phyloP scores from a whole-genome alignment of 768 basidiomycete species.

The Calocera cornea region DNA sequence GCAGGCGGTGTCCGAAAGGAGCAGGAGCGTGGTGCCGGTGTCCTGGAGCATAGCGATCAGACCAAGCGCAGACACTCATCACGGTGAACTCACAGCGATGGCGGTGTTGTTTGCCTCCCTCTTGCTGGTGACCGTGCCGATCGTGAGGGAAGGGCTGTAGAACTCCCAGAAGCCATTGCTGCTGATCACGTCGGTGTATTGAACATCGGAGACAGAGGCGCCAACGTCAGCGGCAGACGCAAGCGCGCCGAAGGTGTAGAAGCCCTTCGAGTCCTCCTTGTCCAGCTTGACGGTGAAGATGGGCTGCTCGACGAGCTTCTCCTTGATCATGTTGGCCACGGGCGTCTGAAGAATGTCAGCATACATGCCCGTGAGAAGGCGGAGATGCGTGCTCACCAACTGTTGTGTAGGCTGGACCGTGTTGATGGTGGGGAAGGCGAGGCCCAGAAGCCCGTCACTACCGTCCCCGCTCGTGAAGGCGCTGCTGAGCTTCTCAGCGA shows the following conservation, averaged over 20 bases:
- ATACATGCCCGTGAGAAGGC: neutral
- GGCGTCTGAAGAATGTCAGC: constrained; percentile 6
- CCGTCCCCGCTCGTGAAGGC: constrained; percentile 4
- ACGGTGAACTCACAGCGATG: constrained; percentile 1
- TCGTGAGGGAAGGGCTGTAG: neutral
- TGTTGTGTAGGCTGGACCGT: neutral
- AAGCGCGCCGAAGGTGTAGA: constrained; percentile 12
- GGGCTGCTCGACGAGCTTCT: constrained; percentile 6
- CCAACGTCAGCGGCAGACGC: neutral
- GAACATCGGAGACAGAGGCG: neutral
- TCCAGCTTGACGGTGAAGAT: constrained; percentile 11
- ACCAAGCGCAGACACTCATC: too few species aligned
- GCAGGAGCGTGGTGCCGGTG: constrained; percentile 3
- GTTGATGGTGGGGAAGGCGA: constrained; percentile 9
- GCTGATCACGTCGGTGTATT: constrained; percentile 1
- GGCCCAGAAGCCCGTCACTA: constrained; percentile 8
- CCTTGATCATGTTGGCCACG: constrained; percentile 9
- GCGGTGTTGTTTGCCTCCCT: constrained; percentile 4
- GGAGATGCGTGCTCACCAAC: neutral
- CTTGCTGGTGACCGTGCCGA: neutral
- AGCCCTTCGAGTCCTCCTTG: constrained; percentile 7
- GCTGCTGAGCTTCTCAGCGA: neutral
- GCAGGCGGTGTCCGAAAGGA: constrained; percentile 5
- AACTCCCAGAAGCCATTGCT: constrained; percentile 10
- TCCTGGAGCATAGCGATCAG: neutral